Evolutionary conservation across 345 rosid genomes (phyloP), one percentile per base, ranked within the genome.

Genomic region (Xanthoceras sorbifolium): DNA sequence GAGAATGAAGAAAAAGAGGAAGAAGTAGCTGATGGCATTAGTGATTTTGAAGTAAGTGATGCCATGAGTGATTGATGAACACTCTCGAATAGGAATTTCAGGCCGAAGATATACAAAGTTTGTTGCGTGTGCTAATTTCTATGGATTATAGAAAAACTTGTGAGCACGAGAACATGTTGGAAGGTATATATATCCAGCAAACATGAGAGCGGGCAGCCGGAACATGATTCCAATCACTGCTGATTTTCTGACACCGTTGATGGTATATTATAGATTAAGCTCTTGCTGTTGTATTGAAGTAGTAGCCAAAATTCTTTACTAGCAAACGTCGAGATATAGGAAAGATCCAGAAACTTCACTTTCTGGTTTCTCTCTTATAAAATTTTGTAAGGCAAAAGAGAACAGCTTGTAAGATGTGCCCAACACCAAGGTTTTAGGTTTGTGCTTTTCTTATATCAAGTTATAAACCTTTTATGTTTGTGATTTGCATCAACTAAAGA

Each of bases 11-110:
- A 85, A 81, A 80, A 79, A 64, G 76, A 79, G 40, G 84, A 82
- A 64, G 87, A 79, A 15, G 76, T 29, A 3, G 32, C 50, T 2
- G 79, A 71, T 46, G 83, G 77, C 54, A 64, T 74, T n/a, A 78
- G 84, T 50, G 91, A 87, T 79, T 84, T 83, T 3, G 90, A 88
- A 81, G 90, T 79, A 55, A 71, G 75, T 32, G 90, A 87, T 31
- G 88, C 72, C 76, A 85, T 90, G 85, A 88, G 89, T 17, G 92
- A 92, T 17, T 92, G 71, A 89, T 12, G 1, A 36, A 60, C 44
- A 34, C n/a, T 20, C 50, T 48, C 2, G 17, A 1, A 31, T 22
- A 3, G 15, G 22, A 26, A 10, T 4, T 61, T 17, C 11, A 25
- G 12, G 73, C 26, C 44, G 6, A 23, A 5, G 12, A 54, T n/a